phyloP scores from a whole-genome alignment of 75 land plant genomes.

The Picea sitchensis region DNA sequence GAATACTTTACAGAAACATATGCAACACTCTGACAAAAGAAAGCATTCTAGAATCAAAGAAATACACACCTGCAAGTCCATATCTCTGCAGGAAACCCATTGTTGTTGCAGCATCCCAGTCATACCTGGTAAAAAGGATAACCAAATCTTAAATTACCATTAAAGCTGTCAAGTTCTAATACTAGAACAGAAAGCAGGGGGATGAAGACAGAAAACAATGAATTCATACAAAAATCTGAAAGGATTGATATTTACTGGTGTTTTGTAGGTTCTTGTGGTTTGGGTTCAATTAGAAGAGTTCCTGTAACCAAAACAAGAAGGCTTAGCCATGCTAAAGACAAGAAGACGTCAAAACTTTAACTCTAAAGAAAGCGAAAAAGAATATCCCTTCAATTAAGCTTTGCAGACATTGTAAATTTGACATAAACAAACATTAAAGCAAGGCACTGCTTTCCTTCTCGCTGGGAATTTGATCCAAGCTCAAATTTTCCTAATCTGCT shows the following conservation, averaged over 20 bases:
- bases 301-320: slow-evolving; percentile 35
- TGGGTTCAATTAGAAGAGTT: slow-evolving; percentile 83
- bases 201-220: neutral
- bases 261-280: slow-evolving; percentile 97
- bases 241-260: slow-evolving; percentile 66
- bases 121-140: slow-evolving; percentile 52
- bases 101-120: slow-evolving; percentile 96
- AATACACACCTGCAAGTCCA: slow-evolving; percentile 54
- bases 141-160: slow-evolving; percentile 5
- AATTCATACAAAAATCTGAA: neutral
- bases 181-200: neutral
- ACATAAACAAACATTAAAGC: too few species aligned
- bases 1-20: neutral
- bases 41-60: neutral
- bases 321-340: too few species aligned
- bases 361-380: too few species aligned
- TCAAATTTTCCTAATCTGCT: too few species aligned
- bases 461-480: too few species aligned
- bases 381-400: too few species aligned
- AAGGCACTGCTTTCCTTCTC: too few species aligned
- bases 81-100: slow-evolving; percentile 77
- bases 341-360: too few species aligned
- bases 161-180: too few species aligned
- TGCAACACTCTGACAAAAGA: neutral
- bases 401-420: too few species aligned